Conservation (phyloP, 2,329 filamentous ascomycete genomes). For the Laburnicola sp. region DNA sequence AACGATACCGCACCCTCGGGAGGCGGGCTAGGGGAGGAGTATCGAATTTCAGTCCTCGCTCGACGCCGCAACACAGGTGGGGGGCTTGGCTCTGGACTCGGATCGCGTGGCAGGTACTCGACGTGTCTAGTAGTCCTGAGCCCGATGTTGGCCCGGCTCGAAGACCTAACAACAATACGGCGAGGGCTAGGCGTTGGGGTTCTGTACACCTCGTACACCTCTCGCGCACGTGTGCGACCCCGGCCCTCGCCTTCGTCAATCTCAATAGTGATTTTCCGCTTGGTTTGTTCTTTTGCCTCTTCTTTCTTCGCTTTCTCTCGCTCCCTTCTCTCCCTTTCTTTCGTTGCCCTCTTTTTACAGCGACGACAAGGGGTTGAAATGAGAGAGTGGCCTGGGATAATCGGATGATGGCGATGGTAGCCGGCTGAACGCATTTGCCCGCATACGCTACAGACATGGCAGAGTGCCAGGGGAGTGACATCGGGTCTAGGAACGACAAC, state of each 20-base stretch:
- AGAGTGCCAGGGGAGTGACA: slow-evolving; percentile 24
- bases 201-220: slow-evolving; percentile 21
- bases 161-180: slow-evolving; percentile 17
- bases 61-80: slow-evolving; percentile 11
- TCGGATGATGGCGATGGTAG: slow-evolving; percentile 41
- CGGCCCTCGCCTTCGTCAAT: slow-evolving; percentile 23
- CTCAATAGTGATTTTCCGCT: slow-evolving; percentile 24
- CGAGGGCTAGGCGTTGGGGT: slow-evolving; percentile 24
- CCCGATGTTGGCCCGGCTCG: slow-evolving; percentile 29
- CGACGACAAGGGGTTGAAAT: slow-evolving; percentile 32
- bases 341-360: slow-evolving; percentile 33
- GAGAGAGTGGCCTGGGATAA: slow-evolving; percentile 37
- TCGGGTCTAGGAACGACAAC: slow-evolving; percentile 23
- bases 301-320: slow-evolving; percentile 15
- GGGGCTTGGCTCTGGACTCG: slow-evolving; percentile 10
- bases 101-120: slow-evolving; percentile 22
- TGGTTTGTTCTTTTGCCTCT: slow-evolving; percentile 24
- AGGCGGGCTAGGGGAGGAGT: slow-evolving; percentile 28
- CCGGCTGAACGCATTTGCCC: slow-evolving; percentile 37
- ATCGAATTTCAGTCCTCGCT: slow-evolving; percentile 14
- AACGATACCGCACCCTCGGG: slow-evolving; percentile 8
- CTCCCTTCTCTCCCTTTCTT: slow-evolving; percentile 11
- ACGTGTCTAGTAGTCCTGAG: slow-evolving; percentile 5
- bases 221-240: slow-evolving; percentile 28
- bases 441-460: slow-evolving; percentile 43